phyloP scores from a whole-genome alignment of 2,329 filamentous ascomycete genomes.

The Cryoendolithus antarcticus region DNA sequence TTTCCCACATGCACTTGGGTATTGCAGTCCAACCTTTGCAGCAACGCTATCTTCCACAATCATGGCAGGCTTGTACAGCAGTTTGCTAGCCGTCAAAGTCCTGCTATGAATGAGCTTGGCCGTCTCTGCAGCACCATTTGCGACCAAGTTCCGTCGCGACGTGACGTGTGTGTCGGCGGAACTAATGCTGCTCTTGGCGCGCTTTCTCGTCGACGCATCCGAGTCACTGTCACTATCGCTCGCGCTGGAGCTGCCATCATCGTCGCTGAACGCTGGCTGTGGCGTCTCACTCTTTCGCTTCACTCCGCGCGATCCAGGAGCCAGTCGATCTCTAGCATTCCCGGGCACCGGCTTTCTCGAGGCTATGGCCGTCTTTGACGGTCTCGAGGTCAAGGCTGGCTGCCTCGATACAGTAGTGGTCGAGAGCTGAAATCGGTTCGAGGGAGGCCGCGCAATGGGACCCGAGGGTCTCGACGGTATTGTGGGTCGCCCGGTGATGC shows the following conservation, averaged over 20 bases:
- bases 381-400: constrained; percentile 3
- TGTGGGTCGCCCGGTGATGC: too few relatives aligned
- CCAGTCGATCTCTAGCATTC: constrained; percentile 6
- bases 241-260: constrained; percentile 18
- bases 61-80: too few relatives aligned
- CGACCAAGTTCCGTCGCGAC: too few relatives aligned
- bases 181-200: constrained; percentile 24
- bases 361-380: too few relatives aligned
- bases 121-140: too few relatives aligned
- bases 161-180: constrained; percentile 14
- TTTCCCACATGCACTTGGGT: constrained; percentile 51
- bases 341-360: too few relatives aligned
- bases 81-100: too few relatives aligned
- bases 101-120: too few relatives aligned
- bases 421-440: constrained; percentile 16
- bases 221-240: constrained; percentile 17
- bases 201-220: constrained; percentile 21
- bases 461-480: too few relatives aligned
- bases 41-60: too few relatives aligned
- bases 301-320: constrained; percentile 12
- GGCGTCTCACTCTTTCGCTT: constrained; percentile 26
- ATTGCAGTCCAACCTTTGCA: constrained; percentile 38
- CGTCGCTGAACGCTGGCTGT: constrained; percentile 20
- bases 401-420: constrained; percentile 4
- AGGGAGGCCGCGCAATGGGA: not conserved